A percentile compares a stretch with the other conserved stretches of the same genome.
phyloP scores from a whole-genome alignment of 805 yeast species.

The Ogataea zsoltii region DNA sequence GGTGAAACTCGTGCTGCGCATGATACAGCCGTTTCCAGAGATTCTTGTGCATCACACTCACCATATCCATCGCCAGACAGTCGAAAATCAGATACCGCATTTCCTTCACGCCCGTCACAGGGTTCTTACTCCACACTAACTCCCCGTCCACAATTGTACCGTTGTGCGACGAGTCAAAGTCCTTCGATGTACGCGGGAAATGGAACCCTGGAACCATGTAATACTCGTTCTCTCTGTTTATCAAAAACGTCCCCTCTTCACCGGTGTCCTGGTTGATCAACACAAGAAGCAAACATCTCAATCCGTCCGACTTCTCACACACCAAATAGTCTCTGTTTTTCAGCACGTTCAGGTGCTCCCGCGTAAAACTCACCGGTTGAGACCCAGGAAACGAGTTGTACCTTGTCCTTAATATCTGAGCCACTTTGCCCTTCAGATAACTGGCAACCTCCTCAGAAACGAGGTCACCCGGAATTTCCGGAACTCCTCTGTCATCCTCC shows the following conservation, averaged over 20 bases:
- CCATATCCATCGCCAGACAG: slow-evolving; percentile 81
- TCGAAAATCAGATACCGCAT: slow-evolving; percentile 87
- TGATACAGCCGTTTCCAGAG: slow-evolving; percentile 85
- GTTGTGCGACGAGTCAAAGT: slow-evolving; percentile 64
- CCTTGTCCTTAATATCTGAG: slow-evolving; percentile 57
- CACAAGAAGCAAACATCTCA: slow-evolving; percentile 75
- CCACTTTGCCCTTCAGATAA: slow-evolving; percentile 67
- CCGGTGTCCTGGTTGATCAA: slow-evolving; percentile 60
- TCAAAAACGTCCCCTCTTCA: slow-evolving; percentile 86
- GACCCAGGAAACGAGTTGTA: slow-evolving; percentile 79
- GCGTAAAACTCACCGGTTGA: slow-evolving; percentile 90
- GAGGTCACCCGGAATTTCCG: slow-evolving; percentile 81
- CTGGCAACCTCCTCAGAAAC: slow-evolving; percentile 73
- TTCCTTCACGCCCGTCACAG: slow-evolving; percentile 57
- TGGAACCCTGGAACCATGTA: slow-evolving; percentile 80
- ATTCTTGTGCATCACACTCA: slow-evolving; percentile 64
- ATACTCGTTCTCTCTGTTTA: slow-evolving; percentile 87
- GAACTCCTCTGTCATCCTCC: slow-evolving; percentile 53
- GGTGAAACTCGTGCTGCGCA: slow-evolving; percentile 74
- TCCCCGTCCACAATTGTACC: slow-evolving; percentile 96
- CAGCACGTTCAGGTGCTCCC: slow-evolving; percentile 69
- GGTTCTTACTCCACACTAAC: slow-evolving; percentile 69
- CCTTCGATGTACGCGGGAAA: slow-evolving; percentile 59
- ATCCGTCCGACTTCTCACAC: slow-evolving; percentile 95
- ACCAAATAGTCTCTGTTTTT: slow-evolving; percentile 80